Base-by-base conservation (phyloP, 345 rosid genomes). In the Melastoma malabathricum region DNA sequence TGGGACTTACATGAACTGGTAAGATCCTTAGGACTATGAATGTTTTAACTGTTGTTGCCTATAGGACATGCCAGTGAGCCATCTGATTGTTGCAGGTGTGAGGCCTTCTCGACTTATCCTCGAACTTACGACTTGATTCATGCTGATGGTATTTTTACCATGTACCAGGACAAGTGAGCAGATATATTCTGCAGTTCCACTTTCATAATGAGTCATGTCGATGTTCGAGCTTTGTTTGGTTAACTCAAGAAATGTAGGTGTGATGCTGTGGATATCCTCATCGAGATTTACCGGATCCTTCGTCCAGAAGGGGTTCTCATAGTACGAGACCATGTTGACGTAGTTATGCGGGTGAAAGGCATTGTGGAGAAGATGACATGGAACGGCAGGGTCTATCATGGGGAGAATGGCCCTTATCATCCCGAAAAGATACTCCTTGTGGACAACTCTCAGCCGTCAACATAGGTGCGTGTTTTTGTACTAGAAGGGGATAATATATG, bases 1-100 rank as follows among this genome's bases (percentile, higher is more conserved):
- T 48, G 89, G 89, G 46, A 77, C 84, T 41, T 82, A 82, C 65
- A 77, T 69, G 73, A 66, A 84, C 61, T 84, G 94, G 94, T 84
- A 72, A 70, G 71, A 1, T 55, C 43, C 52, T 47, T 38, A 0
- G 17, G 18, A 22, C 43, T 52, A 9, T 15, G 18, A 6, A 14
- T 51, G 0, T 17, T 16, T 17, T 45, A 16, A 15, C 8, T 39
- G 14, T 31, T 52, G 43, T 16, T 2, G 14, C 38, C 15, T 34
- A 1, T 15, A 34, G 52, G 16, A 49, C 38, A 0, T 22, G 52
- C 7, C 10, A 1, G 10, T 27, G 1, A 3, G 52, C 14, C 20
- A 22, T 51, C 17, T 31, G 44, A 51, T 13, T 15, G 43, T 29
- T 56, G 60, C 71, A 77, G 83, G 78, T 73, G 80, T 18, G 75